Base-by-base conservation (phyloP, 1,139 yeast genomes). In the Diutina rugosa region DNA sequence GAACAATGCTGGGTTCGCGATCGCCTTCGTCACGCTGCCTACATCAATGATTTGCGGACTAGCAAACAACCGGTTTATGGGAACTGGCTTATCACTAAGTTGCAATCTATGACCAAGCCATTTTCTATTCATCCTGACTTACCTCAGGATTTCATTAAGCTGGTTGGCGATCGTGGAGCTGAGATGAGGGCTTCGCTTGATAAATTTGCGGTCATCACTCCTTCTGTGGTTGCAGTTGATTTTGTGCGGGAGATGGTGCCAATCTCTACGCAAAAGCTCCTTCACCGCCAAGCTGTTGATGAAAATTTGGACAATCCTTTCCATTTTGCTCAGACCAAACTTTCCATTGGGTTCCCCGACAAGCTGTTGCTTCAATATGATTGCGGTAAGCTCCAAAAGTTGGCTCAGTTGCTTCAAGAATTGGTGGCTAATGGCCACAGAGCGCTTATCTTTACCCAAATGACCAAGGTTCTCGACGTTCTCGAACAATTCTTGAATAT, bases 321-420 rank as follows among this genome's bases (percentile, higher is more conserved):
- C 71, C 97, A 90, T 65, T 83, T 84, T 59, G 73, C 95, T 0
- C 97, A 93, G 68, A 87, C 90, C 21, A 88, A 90, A 64, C 73
- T 90, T 55, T 86, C 97, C 0, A 90, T 95, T 64, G 97, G 96
- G 16, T 95, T 95, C 68, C 99, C 99, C 0, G 99, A 95, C 66
- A 93, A 91, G 66, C 84, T 95, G 14, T 73, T 95, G 59, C 72
- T 95, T 58, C 96, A 95, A 67, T 95, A 87, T 67, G 99, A 95
- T 69, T 95, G 99, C 74, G 99, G 99, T 58, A 95, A 95, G 67
- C 75, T 95, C 47, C 99, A 95, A 65, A 86, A 84, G 63, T 72
- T 95, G 56, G 95, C 97, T 0, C 68, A 72, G 4, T 72, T 95
- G 56, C 70, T 95, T 58, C 90, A 87, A 59, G 86, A 88, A 35